A percentile compares a stretch with the other conserved stretches of the same genome.
phyloP scores from a whole-genome alignment of 2,329 filamentous ascomycete species.

The Hawksworthiomyces lignivorus region DNA sequence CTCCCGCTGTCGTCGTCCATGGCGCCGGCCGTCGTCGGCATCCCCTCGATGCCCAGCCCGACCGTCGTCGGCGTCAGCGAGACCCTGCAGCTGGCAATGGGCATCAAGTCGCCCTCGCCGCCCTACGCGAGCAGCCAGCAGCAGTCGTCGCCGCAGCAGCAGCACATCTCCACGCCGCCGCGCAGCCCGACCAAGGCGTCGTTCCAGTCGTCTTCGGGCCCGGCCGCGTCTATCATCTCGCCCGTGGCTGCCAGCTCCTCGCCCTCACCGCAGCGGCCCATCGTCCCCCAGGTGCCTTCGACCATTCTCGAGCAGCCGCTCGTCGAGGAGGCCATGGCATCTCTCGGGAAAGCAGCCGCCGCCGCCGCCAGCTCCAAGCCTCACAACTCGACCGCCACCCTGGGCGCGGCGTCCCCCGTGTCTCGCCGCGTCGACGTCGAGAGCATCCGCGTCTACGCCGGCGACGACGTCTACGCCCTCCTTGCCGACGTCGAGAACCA shows the following conservation, averaged over 20 bases:
- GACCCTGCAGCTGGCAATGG: conserved; percentile 34
- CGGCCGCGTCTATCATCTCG: conserved; percentile 13
- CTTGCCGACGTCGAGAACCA: conserved; percentile 59
- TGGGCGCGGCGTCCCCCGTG: conserved; percentile 11
- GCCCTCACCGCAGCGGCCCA: conserved; percentile 40
- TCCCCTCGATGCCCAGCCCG: neutral
- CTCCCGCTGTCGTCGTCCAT: conserved; percentile 25
- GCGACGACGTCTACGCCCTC: conserved; percentile 58
- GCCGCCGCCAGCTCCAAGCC: neutral
- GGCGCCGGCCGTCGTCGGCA: conserved; percentile 1
- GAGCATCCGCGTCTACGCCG: conserved; percentile 62
- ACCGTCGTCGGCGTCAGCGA: conserved; percentile 29
- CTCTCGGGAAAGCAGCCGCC: conserved; percentile 14
- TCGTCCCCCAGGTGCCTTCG: conserved; percentile 46
- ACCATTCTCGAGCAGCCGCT: conserved; percentile 46
- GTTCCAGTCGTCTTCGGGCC: conserved; percentile 14
- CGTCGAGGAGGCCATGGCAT: conserved; percentile 34
- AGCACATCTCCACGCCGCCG: conserved; percentile 48
- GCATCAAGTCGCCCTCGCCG: conserved; percentile 25
- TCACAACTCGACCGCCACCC: neutral
- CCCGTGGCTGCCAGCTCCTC: conserved; percentile 20
- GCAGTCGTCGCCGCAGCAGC: conserved; percentile 12
- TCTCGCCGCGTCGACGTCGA: conserved; percentile 40
- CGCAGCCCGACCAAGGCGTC: conserved; percentile 46
- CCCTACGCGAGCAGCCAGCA: neutral